Percentiles rank a stretch among this genome's conserved stretches.
These are phyloP conservation scores for Iris macrosiphon DNA, from an alignment of 106 monocot genomes.

Conservation along the genomic window DNA sequence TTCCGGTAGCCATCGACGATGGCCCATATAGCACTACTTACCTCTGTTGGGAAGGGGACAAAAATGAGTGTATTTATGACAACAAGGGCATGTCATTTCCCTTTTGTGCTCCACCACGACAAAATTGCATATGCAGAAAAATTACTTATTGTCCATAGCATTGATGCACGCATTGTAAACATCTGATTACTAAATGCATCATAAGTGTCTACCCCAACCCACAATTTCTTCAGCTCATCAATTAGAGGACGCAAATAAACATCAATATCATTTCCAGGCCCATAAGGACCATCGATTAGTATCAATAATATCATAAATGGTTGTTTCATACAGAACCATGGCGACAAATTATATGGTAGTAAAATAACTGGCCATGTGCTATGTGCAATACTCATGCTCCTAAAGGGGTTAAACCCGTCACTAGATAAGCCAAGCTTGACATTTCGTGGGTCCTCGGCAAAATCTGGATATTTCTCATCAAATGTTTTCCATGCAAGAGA, in stretches of 20 bases:
- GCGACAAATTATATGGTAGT: not conserved
- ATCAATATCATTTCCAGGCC: no score
- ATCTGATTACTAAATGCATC: not conserved
- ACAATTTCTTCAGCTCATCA: no score
- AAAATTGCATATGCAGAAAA: not conserved
- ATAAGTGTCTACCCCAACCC: not conserved
- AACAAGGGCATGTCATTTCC: not conserved
- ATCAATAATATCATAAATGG: not conserved
- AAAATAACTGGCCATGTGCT: not conserved
- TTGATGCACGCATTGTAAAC: not conserved
- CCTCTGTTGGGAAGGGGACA: no score
- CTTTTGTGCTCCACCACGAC: not conserved
- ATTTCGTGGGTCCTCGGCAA: not conserved
- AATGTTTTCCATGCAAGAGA: not conserved
- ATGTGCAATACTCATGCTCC: not conserved
- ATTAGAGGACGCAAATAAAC: no score
- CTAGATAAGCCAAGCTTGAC: not conserved
- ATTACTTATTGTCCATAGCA: not conserved
- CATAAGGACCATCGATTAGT: not conserved
- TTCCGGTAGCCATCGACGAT: not conserved
- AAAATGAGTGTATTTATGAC: no score
- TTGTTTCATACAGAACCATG: no score
- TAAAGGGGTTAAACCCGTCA: constrained; percentile 11
- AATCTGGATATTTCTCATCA: not conserved
- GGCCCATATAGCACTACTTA: not conserved